Conservation (phyloP, 2,329 filamentous ascomycete species). For the Neofusicoccum laricinum region DNA sequence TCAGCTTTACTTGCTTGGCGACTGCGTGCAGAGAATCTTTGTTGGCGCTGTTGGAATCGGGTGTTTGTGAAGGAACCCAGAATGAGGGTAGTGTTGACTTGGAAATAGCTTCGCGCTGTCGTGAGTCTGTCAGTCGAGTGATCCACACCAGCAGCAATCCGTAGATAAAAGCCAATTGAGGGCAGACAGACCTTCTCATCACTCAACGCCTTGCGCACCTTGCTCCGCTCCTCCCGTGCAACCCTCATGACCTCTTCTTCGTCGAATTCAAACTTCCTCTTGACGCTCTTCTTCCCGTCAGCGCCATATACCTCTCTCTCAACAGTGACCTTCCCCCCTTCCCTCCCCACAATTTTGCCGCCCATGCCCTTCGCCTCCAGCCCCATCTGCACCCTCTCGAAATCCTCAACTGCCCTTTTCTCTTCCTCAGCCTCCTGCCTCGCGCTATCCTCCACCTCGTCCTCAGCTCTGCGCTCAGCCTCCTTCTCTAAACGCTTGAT, state of each 20-base stretch:
- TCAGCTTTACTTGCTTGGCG: constrained; percentile 61
- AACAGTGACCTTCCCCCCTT: constrained; percentile 44
- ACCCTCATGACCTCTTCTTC: constrained; percentile 72
- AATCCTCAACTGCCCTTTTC: constrained; percentile 70
- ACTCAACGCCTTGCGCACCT: constrained; percentile 67
- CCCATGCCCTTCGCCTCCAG: constrained; percentile 40
- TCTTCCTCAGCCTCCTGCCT: constrained; percentile 67
- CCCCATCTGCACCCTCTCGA: constrained; percentile 78
- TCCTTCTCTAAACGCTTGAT: constrained; percentile 76
- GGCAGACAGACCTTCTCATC: constrained; percentile 60
- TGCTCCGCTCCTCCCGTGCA: constrained; percentile 65
- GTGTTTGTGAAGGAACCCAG: constrained; percentile 86
- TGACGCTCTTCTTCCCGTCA: constrained; percentile 44
- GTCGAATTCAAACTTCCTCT: constrained; percentile 80
- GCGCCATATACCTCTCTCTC: constrained; percentile 36
- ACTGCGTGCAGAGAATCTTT: constrained; percentile 45
- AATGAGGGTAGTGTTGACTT: constrained; percentile 69
- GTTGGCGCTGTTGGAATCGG: constrained; percentile 47
- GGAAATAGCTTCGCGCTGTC: background rate
- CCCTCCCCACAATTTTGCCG: constrained; percentile 39
- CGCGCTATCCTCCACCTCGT: constrained; percentile 59
- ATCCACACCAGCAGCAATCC: background rate
- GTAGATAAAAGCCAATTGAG: background rate
- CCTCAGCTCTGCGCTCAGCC: constrained; percentile 59
- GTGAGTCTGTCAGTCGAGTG: background rate